Percentiles rank a stretch among this genome's conserved stretches.
Conservation (phyloP, 495 filamentous ascomycete genomes). For the Penicillium antarcticum region DNA sequence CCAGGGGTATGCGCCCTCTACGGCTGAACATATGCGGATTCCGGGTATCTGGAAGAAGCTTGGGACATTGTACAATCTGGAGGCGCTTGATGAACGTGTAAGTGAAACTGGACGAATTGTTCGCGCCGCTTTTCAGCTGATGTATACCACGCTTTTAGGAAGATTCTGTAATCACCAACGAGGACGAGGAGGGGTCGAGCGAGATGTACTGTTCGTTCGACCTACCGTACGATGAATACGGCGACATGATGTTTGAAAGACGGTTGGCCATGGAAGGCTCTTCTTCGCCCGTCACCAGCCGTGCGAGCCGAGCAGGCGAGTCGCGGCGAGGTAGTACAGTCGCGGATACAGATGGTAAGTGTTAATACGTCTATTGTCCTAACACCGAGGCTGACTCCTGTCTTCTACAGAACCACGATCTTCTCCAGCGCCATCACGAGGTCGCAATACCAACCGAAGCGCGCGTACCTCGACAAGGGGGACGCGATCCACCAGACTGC, state of each 20-base stretch:
- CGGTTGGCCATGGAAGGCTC: slow-evolving; percentile 58
- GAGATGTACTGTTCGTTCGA: slow-evolving; percentile 65
- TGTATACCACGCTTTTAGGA: slow-evolving; percentile 32
- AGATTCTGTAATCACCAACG: slow-evolving; percentile 50
- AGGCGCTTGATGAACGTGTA: slow-evolving; percentile 83
- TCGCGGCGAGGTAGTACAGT: slow-evolving; percentile 44
- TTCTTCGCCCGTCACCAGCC: slow-evolving; percentile 54
- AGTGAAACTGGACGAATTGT: slow-evolving; percentile 2
- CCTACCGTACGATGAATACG: slow-evolving; percentile 75
- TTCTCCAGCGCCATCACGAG: slow-evolving; percentile 46
- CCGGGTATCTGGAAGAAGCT: slow-evolving; percentile 92
- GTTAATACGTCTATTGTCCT: slow-evolving; percentile 3
- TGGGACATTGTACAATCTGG: slow-evolving; percentile 77
- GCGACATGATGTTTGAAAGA: slow-evolving; percentile 67
- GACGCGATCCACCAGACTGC: slow-evolving; percentile 41
- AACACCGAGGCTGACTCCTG: slow-evolving; percentile 6
- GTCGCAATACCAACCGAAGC: slow-evolving; percentile 37
- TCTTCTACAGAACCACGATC: slow-evolving; percentile 42
- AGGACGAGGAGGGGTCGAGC: slow-evolving; percentile 54
- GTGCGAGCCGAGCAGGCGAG: slow-evolving; percentile 43
- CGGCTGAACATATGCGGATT: slow-evolving; percentile 76
- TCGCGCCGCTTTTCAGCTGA: neutral
- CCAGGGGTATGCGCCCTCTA: slow-evolving; percentile 71
- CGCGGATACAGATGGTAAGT: slow-evolving; percentile 53
- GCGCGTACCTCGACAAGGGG: slow-evolving; percentile 36